These are phyloP conservation scores for Nicotiana sylvestris DNA, from an alignment of 257 asterid genomes.

Conservation along the genomic window DNA sequence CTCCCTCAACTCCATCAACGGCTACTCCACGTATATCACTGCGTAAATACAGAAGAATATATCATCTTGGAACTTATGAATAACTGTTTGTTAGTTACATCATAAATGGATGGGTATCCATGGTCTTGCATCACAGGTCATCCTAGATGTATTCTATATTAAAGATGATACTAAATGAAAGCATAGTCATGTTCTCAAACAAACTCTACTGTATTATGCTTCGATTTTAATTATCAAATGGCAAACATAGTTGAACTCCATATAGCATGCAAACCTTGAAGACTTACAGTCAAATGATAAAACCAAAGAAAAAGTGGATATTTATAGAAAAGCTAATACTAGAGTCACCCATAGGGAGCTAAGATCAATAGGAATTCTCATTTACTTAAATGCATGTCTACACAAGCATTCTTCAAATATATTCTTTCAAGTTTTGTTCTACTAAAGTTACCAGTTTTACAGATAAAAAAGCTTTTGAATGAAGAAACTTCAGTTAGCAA, in stretches of 20 bases:
- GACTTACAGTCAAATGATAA: background rate
- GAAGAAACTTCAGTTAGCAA: background rate
- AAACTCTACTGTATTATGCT: background rate
- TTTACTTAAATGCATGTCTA: background rate
- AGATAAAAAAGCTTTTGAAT: background rate
- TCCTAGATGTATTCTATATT: background rate
- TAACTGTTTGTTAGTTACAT: background rate
- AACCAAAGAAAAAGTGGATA: background rate
- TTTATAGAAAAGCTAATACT: background rate
- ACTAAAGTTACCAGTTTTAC: background rate
- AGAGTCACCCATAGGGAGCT: background rate
- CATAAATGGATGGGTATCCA: slow-evolving; percentile 6
- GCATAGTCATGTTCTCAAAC: background rate
- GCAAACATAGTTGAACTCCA: background rate
- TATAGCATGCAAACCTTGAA: slow-evolving; percentile 2
- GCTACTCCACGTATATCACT: slow-evolving; percentile 99
- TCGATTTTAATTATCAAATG: background rate
- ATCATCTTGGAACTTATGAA: background rate
- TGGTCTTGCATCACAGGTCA: slow-evolving; percentile 6
- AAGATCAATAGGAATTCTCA: background rate
- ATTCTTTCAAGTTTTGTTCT: background rate
- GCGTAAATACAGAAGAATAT: slow-evolving; percentile 11
- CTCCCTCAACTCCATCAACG: slow-evolving; percentile 92
- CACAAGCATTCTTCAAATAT: background rate
- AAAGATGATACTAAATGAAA: background rate